These are phyloP conservation scores for Termitomyces sp. DNA, from an alignment of 1,284 basidiomycete genomes.

Conservation along the genomic window DNA sequence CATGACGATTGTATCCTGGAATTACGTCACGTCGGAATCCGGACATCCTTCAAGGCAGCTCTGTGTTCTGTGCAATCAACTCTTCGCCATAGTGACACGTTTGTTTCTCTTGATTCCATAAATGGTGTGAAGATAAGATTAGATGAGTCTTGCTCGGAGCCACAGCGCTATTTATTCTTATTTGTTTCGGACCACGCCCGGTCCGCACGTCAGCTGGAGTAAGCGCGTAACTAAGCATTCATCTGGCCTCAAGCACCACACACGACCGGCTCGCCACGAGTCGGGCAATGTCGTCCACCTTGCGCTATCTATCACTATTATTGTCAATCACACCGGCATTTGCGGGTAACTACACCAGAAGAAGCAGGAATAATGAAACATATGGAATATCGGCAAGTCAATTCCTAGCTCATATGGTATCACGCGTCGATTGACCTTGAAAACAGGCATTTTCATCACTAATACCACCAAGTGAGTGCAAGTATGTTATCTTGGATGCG, in stretches of 20 bases:
- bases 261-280: constrained; percentile 6
- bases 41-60: not conserved
- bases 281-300: constrained; percentile 8
- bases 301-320: constrained; percentile 6
- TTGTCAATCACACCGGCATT: constrained; percentile 5
- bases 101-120: not conserved
- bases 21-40: constrained; percentile 5
- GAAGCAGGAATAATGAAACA: constrained; percentile 12
- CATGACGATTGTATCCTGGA: not conserved
- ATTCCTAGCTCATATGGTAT: not conserved
- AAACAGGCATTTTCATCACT: constrained; percentile 17
- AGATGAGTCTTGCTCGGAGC: not conserved
- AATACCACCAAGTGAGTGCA: constrained; percentile 19
- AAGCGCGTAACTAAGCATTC: not conserved
- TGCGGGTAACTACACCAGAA: constrained; percentile 12
- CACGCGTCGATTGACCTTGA: constrained; percentile 2
- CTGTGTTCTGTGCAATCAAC: not conserved
- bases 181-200: not conserved
- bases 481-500: too few species aligned
- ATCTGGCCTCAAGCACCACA: not conserved
- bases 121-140: not conserved
- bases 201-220: not conserved
- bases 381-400: constrained; percentile 17
- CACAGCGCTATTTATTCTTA: not conserved
- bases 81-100: not conserved